Evolutionary conservation across 108 stramenopile genomes (phyloP).

Genomic region (Stephanodiscus minutulus): DNA sequence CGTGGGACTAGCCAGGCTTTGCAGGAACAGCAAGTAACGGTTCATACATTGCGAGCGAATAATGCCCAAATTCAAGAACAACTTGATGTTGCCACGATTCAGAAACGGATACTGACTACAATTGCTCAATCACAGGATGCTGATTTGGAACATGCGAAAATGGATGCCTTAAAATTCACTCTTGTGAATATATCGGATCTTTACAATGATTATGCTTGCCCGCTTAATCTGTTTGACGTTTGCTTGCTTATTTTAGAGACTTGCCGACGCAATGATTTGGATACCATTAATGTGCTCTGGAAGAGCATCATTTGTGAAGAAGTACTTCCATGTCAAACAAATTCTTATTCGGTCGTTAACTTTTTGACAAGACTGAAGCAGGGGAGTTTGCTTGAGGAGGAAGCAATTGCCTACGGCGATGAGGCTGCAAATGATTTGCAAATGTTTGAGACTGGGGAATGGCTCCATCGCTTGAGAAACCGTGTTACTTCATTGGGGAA

Average conservation of each 20-base stretch:
- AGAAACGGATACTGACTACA: constrained; percentile 63
- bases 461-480: constrained; percentile 61
- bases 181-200: constrained; percentile 69
- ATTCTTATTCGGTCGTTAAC: constrained; percentile 39
- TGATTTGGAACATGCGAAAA: constrained; percentile 44
- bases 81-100: constrained; percentile 74
- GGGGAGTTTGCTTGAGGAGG: constrained; percentile 52
- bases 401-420: constrained; percentile 23
- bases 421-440: constrained; percentile 18
- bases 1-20: neutral
- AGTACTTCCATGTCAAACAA: constrained; percentile 71
- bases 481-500: constrained; percentile 61
- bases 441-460: constrained; percentile 75
- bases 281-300: constrained; percentile 66
- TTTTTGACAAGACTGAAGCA: constrained; percentile 52
- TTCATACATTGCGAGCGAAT: constrained; percentile 37
- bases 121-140: constrained; percentile 53
- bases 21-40: constrained; percentile 24
- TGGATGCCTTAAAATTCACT: constrained; percentile 47
- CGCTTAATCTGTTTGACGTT: constrained; percentile 69
- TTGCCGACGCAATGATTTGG: constrained; percentile 57
- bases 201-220: constrained; percentile 77
- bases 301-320: constrained; percentile 76
- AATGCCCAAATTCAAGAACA: constrained; percentile 53
- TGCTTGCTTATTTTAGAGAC: constrained; percentile 75